These are phyloP conservation scores for Starmerella sp. DNA, from an alignment of 805 yeast species.

Conservation along the genomic window DNA sequence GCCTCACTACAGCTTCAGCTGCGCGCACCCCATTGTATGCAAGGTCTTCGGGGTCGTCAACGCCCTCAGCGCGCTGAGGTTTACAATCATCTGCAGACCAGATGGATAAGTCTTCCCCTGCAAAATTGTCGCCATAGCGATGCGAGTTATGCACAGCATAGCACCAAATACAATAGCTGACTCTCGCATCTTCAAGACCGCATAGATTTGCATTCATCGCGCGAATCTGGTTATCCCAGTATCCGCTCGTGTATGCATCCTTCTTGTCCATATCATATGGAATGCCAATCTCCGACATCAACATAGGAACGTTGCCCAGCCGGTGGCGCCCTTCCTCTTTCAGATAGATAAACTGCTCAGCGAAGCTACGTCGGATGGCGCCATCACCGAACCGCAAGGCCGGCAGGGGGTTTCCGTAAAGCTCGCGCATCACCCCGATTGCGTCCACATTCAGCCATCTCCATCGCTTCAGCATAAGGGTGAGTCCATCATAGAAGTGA, in stretches of 20 bases:
- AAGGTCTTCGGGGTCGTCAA: neutral
- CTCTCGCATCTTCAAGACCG: slow-evolving; percentile 64
- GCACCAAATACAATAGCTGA: slow-evolving; percentile 79
- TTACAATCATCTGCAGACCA: slow-evolving; percentile 41
- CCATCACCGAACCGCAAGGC: slow-evolving; percentile 62
- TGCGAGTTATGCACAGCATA: slow-evolving; percentile 66
- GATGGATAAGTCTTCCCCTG: slow-evolving; percentile 84
- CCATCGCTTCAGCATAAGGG: slow-evolving; percentile 88
- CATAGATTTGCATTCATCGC: slow-evolving; percentile 74
- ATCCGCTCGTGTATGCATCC: slow-evolving; percentile 53
- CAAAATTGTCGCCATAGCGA: slow-evolving; percentile 85
- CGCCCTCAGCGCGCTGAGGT: neutral
- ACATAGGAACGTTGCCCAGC: slow-evolving; percentile 61
- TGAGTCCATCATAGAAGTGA: slow-evolving; percentile 91
- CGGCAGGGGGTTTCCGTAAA: slow-evolving; percentile 64
- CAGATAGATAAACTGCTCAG: slow-evolving; percentile 57
- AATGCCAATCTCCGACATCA: slow-evolving; percentile 93
- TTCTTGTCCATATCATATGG: slow-evolving; percentile 91
- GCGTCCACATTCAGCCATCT: slow-evolving; percentile 75
- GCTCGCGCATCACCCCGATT: slow-evolving; percentile 70
- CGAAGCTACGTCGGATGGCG: slow-evolving; percentile 58
- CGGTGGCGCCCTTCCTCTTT: slow-evolving; percentile 48
- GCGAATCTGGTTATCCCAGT: slow-evolving; percentile 59
- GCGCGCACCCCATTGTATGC: slow-evolving; percentile 57
- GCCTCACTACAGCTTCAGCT: slow-evolving; percentile 61